Evolutionary conservation across 108 stramenopile genomes (phyloP).

Genomic region (Craspedostauros australis): DNA sequence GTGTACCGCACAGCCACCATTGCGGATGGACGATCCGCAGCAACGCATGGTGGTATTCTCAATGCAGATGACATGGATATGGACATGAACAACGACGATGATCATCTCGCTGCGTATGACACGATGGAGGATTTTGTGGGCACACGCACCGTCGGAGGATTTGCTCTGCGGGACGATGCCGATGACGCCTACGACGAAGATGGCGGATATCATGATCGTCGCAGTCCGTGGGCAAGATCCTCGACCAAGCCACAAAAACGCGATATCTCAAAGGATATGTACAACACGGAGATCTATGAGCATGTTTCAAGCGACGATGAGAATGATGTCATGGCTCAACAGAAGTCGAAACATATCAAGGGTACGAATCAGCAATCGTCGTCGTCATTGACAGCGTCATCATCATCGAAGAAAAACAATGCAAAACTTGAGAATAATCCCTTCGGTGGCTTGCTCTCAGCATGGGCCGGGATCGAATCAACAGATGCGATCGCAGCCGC

Average conservation of each 20-base stretch:
- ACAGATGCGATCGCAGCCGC: neutral
- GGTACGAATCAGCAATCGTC: neutral
- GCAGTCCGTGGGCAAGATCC: neutral
- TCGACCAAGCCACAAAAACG: neutral
- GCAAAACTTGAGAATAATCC: neutral
- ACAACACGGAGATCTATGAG: conserved; percentile 42
- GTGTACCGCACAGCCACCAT: conserved; percentile 37
- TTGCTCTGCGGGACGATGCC: conserved; percentile 80
- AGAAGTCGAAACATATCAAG: neutral
- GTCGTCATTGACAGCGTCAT: conserved; percentile 15
- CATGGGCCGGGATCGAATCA: conserved; percentile 5
- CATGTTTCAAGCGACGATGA: conserved; percentile 32
- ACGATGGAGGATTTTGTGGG: conserved; percentile 73
- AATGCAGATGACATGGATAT: neutral
- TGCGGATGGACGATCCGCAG: neutral
- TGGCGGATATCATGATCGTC: neutral
- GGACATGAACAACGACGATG: conserved; percentile 24
- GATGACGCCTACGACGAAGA: conserved; percentile 72
- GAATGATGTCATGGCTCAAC: conserved; percentile 3
- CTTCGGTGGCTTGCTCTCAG: conserved; percentile 8
- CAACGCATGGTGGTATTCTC: too few relatives aligned
- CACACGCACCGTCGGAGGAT: conserved; percentile 58
- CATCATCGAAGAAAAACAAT: neutral
- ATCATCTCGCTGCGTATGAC: conserved; percentile 46
- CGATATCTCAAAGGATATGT: conserved; percentile 20